Evolutionary conservation across 2,329 filamentous ascomycete species (phyloP), one percentile per base, ranked within the genome.

Genomic region (Thelonectria blattea): DNA sequence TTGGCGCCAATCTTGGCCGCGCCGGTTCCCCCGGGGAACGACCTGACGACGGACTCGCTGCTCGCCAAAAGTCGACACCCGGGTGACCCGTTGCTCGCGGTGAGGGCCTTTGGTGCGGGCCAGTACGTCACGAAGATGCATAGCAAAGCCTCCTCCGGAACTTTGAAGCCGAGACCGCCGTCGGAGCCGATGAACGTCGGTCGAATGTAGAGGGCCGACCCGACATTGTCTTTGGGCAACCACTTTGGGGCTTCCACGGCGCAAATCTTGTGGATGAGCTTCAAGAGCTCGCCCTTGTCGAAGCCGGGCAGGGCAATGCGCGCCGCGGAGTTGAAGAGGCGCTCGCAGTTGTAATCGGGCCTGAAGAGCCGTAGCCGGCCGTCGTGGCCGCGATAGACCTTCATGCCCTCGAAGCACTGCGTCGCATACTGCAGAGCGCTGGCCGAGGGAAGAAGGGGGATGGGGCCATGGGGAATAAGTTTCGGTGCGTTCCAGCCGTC

Each of bases 391-490:
- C 60, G 60, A 20, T 51, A 62, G 3, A 55, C 18, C 24, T 62
- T 62, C 60, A 62, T 58, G 5, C 60, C 60, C n/a, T 62, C 60
- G 8, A 51, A 62, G 14, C 55, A 59, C 22, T 55, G 42, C 2
- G 60, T 62, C 2, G 45, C 50, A 18, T 62, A 62, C 11, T 62
- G 60, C 15, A 62, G 42, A 6, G 46, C 47, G 17, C 60, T 62
- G 5, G 55, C 56, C 3, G 60, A 46, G 3, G 60, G 60, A 22
- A 50, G 42, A 5, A 62, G 12, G 15, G 60, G 32, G 7, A 62
- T 24, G 1, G 50, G 41, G 0, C 60, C 60, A 5, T 62, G 55
- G 2, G 60, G 60, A 10, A 52, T 41, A 3, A 62, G 22, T 14
- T 59, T 32, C 1, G 60, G 60, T 2, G 5, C 11, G 5, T n/a